A percentile compares a stretch with the other conserved stretches of the same genome.
phyloP scores from a whole-genome alignment of 2,329 filamentous ascomycete species.

The Claviceps citrina region DNA sequence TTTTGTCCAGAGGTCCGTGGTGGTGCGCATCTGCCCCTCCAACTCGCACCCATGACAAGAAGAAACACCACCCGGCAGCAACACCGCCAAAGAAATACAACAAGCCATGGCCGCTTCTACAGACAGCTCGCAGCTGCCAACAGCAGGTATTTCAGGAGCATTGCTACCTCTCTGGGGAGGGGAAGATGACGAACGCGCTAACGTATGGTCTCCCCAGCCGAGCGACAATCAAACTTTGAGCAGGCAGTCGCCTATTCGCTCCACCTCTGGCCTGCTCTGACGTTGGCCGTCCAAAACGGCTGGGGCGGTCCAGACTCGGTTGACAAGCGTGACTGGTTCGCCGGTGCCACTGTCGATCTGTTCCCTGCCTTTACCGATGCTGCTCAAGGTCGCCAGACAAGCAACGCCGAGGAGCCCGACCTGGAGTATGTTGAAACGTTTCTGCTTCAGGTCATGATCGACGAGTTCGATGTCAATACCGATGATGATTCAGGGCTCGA shows the following conservation, averaged over 20 bases:
- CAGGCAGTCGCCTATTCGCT: constrained; percentile 73
- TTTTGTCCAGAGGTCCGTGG: constrained; percentile 8
- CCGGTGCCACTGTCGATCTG: constrained; percentile 70
- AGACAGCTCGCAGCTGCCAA: constrained; percentile 16
- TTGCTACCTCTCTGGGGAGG: background rate
- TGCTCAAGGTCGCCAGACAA: constrained; percentile 13
- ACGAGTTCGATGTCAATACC: constrained; percentile 87
- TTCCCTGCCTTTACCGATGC: constrained; percentile 49
- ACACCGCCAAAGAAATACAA: constrained; percentile 7
- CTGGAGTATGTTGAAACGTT: constrained; percentile 69
- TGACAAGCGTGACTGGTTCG: constrained; percentile 95
- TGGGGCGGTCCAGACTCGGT: constrained; percentile 73
- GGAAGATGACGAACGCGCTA: background rate
- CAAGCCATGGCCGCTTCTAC: constrained; percentile 16
- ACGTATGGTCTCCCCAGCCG: constrained; percentile 21
- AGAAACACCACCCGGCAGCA: background rate
- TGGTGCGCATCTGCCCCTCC: constrained; percentile 14
- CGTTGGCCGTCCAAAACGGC: constrained; percentile 68
- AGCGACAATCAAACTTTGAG: constrained; percentile 57
- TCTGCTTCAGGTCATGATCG: constrained; percentile 77
- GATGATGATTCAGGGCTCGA: constrained; percentile 75
- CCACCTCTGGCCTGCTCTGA: constrained; percentile 76
- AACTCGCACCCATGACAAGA: constrained; percentile 13
- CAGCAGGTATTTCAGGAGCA: constrained; percentile 13
- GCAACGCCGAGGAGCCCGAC: constrained; percentile 40